phyloP scores from a whole-genome alignment of 2,329 filamentous ascomycete genomes.

The Colletotrichum musae region DNA sequence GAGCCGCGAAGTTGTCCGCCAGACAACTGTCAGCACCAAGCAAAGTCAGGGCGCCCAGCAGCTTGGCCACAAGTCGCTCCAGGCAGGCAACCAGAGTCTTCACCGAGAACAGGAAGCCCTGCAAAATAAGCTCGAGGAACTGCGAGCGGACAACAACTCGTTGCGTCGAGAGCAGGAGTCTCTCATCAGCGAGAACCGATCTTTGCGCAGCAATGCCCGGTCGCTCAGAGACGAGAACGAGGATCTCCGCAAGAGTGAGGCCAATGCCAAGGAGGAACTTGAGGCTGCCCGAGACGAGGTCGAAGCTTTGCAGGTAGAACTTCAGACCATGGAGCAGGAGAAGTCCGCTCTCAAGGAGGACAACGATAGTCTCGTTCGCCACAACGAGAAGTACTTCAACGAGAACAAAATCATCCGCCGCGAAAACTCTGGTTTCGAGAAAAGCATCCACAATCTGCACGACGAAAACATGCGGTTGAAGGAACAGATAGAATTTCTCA shows the following conservation, averaged over 20 bases:
- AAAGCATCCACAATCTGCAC: conserved; percentile 60
- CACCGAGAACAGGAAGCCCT: conserved; percentile 54
- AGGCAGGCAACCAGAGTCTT: conserved; percentile 56
- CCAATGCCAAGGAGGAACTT: conserved; percentile 58
- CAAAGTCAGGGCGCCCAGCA: conserved; percentile 53
- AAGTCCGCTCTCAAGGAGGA: conserved; percentile 64
- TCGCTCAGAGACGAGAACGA: conserved; percentile 59
- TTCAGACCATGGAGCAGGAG: conserved; percentile 58
- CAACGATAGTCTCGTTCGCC: conserved; percentile 66
- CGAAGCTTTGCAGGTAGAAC: conserved; percentile 56
- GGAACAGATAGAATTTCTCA: conserved; percentile 62
- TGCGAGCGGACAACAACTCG: conserved; percentile 58
- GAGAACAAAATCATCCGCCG: conserved; percentile 65
- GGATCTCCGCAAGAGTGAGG: conserved; percentile 59
- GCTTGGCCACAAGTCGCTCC: conserved; percentile 58
- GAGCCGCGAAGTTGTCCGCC: conserved; percentile 48
- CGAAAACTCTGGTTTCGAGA: conserved; percentile 65
- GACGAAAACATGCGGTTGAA: conserved; percentile 63
- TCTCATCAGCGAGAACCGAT: conserved; percentile 60
- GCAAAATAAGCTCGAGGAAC: conserved; percentile 56
- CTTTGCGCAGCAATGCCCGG: conserved; percentile 59
- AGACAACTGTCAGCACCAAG: conserved; percentile 58
- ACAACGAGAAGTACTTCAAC: conserved; percentile 69
- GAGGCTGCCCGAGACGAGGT: conserved; percentile 57
- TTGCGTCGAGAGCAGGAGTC: conserved; percentile 60